Conservation (phyloP, 352 stramenopile species). For the Globisporangium polare region DNA sequence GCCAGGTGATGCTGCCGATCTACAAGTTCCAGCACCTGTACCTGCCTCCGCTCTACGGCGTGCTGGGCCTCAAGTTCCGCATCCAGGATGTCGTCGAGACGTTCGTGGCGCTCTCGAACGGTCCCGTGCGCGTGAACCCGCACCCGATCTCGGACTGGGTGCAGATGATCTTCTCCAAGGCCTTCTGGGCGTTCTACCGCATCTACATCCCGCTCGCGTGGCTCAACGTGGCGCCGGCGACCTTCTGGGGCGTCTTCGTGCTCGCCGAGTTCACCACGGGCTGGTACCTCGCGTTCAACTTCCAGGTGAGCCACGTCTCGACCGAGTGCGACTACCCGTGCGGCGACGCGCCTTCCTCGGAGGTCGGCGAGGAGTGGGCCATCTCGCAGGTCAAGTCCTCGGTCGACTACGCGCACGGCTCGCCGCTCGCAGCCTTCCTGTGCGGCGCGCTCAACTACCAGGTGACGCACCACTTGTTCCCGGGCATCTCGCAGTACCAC, state of each 20-base stretch:
- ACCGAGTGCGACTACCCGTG: conserved; percentile 89
- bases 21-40: conserved; percentile 94
- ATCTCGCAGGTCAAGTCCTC: conserved; percentile 93
- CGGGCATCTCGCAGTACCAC: conserved; percentile 92
- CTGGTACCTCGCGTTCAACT: conserved; percentile 94
- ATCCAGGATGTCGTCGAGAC: conserved; percentile 91
- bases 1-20: conserved; percentile 78
- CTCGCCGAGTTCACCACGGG: conserved; percentile 88
- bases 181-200: conserved; percentile 88
- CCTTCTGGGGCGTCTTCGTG: conserved; percentile 81
- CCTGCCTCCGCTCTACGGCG: conserved; percentile 90
- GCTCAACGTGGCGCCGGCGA: conserved; percentile 48
- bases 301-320: conserved; percentile 90
- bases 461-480: conserved; percentile 92
- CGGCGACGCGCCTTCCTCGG: conserved; percentile 47
- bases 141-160: conserved; percentile 72
- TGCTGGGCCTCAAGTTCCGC: conserved; percentile 93
- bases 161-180: conserved; percentile 84
- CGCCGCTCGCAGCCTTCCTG: conserved; percentile 88
- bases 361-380: conserved; percentile 89
- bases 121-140: conserved; percentile 90
- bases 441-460: conserved; percentile 96
- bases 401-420: conserved; percentile 91
- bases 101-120: conserved; percentile 82
- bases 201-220: conserved; percentile 86